phyloP scores from a whole-genome alignment of 1,284 basidiomycete genomes.

The Marasmius sp. region DNA sequence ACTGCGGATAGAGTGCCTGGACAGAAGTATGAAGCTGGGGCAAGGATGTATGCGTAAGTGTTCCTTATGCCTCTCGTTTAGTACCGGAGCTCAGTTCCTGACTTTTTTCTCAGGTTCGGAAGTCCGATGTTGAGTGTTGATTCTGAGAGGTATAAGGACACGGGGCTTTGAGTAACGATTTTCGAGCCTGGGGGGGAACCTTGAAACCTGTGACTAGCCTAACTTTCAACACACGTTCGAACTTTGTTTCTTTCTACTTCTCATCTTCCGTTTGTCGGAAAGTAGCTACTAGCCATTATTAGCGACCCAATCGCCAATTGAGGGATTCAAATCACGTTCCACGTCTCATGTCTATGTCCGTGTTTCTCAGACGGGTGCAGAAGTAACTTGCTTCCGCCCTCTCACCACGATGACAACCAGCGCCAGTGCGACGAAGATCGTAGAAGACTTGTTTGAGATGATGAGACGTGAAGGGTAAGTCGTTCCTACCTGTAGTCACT shows the following conservation, averaged over 20 bases:
- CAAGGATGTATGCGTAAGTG: conserved; percentile 15
- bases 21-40: conserved; percentile 16
- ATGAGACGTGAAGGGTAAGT: not conserved
- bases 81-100: not conserved
- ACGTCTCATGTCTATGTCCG: too few species aligned
- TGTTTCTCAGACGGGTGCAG: too few species aligned
- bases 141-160: conserved; percentile 8
- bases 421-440: not conserved
- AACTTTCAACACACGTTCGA: too few species aligned
- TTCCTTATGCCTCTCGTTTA: not conserved
- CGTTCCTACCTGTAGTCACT: not conserved
- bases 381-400: too few species aligned
- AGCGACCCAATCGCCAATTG: too few species aligned
- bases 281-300: too few species aligned
- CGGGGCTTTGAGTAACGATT: conserved; percentile 11
- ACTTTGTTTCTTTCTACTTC: too few species aligned
- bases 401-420: too few species aligned
- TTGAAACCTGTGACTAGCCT: too few species aligned
- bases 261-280: too few species aligned
- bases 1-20: conserved; percentile 13
- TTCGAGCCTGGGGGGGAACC: too few species aligned
- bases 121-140: conserved; percentile 17
- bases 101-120: conserved; percentile 8
- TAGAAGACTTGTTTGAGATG: not conserved
- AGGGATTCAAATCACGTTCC: too few species aligned